Base-by-base conservation (phyloP, 2,329 filamentous ascomycete species). In the Colletotrichum neosansevieriae region DNA sequence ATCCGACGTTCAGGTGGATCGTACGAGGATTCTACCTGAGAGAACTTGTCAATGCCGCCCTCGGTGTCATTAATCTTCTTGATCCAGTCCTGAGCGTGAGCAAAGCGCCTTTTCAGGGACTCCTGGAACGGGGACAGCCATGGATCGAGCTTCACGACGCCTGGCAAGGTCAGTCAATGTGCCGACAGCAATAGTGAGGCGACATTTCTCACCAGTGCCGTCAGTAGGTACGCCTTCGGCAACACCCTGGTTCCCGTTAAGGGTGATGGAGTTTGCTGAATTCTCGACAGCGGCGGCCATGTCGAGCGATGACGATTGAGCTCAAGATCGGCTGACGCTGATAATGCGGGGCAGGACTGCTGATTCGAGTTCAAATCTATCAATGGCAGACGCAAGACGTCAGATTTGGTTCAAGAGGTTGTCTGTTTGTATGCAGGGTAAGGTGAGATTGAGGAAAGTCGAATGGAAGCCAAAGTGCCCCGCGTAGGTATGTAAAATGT, bases 1-100 rank as follows among this genome's bases (percentile, higher is more conserved):
- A 19, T 34, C 13, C 19, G 29, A 17, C 29, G 15, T 36, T 12
- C 6, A 34, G 21, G 13, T 54, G 17, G 10, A 36, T 51, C 13
- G 19, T 6, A 54, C 15, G 32, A 13, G 34, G 11, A 6, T 7
- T 19, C 85, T 69, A 93, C 94, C 81, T 87, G 92, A 74, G 92
- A 95, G 82, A 98, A 99, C 79, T 95, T 94, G 69, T 97, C 93
- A 49, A 99, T 78, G 15, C 96, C 94, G 57, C 96, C 96, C 79
- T 99, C 96, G 1, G 87, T 89, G 40, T 93, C 86, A 71, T 97
- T 84, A 76, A 99, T 93, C 32, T 83, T 91, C 77, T 92, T 89
- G 76, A 98, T 92, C 96, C 95, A 98, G 67, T 92, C 84, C 74
- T 97, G 90, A 11, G 94, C 89, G 77, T 92, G 93, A 66, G 87